phyloP scores from a whole-genome alignment of 345 rosid genomes.

The Gossypium arboreum region DNA sequence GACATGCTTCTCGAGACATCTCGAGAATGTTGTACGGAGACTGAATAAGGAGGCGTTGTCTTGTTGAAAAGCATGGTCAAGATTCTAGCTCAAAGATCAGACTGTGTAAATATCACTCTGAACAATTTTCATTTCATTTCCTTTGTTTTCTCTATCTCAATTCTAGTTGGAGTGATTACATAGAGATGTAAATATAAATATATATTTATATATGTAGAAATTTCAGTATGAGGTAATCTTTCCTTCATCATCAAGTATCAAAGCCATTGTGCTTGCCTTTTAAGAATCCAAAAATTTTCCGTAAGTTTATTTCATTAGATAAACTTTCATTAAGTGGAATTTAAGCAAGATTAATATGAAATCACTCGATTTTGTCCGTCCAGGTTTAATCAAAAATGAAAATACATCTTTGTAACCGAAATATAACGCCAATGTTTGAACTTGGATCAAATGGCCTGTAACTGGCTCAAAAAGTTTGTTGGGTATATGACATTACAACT shows the following conservation, averaged over 20 bases:
- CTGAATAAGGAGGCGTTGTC: slow-evolving; percentile 10
- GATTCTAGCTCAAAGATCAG: slow-evolving; percentile 19
- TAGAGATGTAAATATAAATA: background rate
- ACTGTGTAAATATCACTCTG: slow-evolving; percentile 24
- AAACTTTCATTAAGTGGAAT: no score
- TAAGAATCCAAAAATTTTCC: no score
- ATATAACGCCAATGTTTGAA: no score
- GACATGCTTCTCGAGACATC: slow-evolving; percentile 1
- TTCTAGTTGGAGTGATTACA: slow-evolving; percentile 3
- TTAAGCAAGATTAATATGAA: no score
- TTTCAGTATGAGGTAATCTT: background rate
- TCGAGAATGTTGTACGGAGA: slow-evolving; percentile 10
- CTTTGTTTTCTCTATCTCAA: background rate
- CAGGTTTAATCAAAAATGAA: no score
- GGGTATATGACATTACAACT: no score
- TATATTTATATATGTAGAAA: slow-evolving; percentile 14
- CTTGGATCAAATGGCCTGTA: no score
- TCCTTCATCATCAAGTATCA: background rate
- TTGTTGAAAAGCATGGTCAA: slow-evolving; percentile 14
- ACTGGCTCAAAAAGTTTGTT: no score
- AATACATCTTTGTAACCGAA: no score
- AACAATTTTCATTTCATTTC: background rate
- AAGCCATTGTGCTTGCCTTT: background rate
- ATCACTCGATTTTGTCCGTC: no score
- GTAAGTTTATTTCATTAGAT: no score